Conservation (phyloP, 108 stramenopile genomes). For the Fragilariopsis cylindrus region DNA sequence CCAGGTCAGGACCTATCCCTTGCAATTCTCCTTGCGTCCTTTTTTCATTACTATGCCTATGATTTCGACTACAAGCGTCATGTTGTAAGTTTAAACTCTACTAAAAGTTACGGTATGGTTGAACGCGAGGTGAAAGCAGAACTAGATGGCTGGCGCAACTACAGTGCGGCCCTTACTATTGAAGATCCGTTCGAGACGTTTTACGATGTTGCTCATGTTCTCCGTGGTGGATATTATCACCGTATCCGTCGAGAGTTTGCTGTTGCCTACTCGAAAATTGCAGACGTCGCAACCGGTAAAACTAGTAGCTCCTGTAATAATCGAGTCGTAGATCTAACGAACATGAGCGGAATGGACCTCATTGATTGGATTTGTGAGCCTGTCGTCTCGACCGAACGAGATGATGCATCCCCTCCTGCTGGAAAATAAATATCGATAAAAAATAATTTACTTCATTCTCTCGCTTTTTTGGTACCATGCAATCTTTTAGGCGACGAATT, state of each 20-base stretch:
- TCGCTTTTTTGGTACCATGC: background rate
- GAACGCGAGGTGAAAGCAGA: constrained; percentile 93
- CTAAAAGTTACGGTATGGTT: constrained; percentile 46
- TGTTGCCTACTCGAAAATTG: constrained; percentile 85
- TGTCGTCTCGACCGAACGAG: constrained; percentile 31
- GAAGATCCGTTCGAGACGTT: constrained; percentile 99
- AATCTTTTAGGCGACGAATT: background rate
- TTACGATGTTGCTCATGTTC: constrained; percentile 99
- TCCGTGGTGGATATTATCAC: constrained; percentile 85
- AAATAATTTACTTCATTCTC: constrained; percentile 2
- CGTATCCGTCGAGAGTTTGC: constrained; percentile 83
- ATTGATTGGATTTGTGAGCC: constrained; percentile 85
- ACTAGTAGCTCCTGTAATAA: constrained; percentile 36
- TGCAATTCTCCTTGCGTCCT: constrained; percentile 87
- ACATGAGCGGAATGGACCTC: constrained; percentile 61
- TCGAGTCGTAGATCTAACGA: constrained; percentile 28
- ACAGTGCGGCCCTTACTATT: constrained; percentile 86
- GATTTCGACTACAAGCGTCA: constrained; percentile 89
- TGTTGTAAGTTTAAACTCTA: constrained; percentile 77
- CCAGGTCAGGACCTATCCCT: constrained; percentile 61
- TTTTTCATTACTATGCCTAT: constrained; percentile 90
- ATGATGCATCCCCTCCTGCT: constrained; percentile 15
- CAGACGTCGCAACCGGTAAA: constrained; percentile 48
- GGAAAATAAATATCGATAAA: background rate
- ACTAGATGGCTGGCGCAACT: constrained; percentile 90